These are phyloP conservation scores for Pichia sorboxylosa DNA, from an alignment of 1,139 yeast genomes.

Conservation along the genomic window DNA sequence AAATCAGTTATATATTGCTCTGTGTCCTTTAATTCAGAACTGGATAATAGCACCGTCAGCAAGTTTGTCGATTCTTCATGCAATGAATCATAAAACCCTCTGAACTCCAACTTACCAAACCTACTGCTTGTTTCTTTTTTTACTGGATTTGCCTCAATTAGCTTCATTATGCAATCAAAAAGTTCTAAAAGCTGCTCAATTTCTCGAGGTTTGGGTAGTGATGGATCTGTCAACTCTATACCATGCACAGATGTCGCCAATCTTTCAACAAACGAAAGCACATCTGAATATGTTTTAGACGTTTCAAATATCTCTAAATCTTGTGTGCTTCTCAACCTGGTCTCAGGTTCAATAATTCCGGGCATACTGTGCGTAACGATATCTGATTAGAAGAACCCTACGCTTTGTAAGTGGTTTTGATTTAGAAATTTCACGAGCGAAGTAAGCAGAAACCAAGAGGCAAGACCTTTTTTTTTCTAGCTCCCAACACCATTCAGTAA, in stretches of 20 bases:
- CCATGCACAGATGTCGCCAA: conserved; percentile 66
- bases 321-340: conserved; percentile 44
- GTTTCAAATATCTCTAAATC: conserved; percentile 58
- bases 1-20: conserved; percentile 16
- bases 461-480: too few species aligned
- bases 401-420: too few species aligned
- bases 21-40: too few species aligned
- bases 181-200: conserved; percentile 28
- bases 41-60: conserved; percentile 8
- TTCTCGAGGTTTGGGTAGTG: conserved; percentile 22
- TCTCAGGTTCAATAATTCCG: conserved; percentile 26
- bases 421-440: too few species aligned
- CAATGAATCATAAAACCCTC: conserved; percentile 73
- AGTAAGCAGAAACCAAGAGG: too few species aligned
- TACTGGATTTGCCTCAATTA: conserved; percentile 56
- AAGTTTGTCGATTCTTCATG: conserved; percentile 22
- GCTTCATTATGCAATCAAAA: conserved; percentile 33
- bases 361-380: too few species aligned
- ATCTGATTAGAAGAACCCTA: too few species aligned
- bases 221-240: conserved; percentile 36
- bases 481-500: too few species aligned
- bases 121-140: conserved; percentile 55
- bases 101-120: conserved; percentile 85
- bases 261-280: conserved; percentile 43
- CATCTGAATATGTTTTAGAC: conserved; percentile 37